These are phyloP conservation scores for Cladosporium sp. DNA, from an alignment of 2,329 filamentous ascomycete species.

Conservation along the genomic window DNA sequence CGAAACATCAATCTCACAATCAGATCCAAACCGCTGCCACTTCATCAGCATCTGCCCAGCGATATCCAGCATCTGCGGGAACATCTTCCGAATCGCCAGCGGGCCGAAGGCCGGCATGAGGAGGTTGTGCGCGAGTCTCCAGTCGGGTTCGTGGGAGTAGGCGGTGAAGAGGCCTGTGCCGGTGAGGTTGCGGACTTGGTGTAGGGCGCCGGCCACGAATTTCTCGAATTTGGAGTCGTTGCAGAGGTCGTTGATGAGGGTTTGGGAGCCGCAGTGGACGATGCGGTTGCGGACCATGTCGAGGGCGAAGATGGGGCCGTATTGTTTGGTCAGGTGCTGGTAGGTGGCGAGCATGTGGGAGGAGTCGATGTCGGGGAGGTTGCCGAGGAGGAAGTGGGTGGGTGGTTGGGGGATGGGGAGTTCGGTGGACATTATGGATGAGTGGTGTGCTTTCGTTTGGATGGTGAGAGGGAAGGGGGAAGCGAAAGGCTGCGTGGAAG, in stretches of 20 bases:
- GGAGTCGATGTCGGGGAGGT: conserved; percentile 61
- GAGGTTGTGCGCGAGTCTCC: conserved; percentile 43
- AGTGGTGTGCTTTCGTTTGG: not conserved
- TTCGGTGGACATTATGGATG: not conserved
- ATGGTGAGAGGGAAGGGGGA: not conserved
- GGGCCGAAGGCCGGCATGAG: conserved; percentile 52
- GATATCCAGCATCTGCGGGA: conserved; percentile 32
- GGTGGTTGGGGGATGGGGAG: conserved; percentile 54
- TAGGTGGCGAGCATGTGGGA: conserved; percentile 51
- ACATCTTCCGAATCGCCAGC: conserved; percentile 46
- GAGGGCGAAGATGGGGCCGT: conserved; percentile 38
- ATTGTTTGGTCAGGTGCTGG: conserved; percentile 62
- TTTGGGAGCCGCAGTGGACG: conserved; percentile 24
- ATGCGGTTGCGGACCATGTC: conserved; percentile 34
- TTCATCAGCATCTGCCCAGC: conserved; percentile 16
- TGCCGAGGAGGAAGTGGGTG: conserved; percentile 65
- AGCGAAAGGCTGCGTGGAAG: not conserved
- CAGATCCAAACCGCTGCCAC: conserved; percentile 45
- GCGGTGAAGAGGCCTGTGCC: conserved; percentile 45
- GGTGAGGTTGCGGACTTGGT: conserved; percentile 59
- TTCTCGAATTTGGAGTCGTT: conserved; percentile 57
- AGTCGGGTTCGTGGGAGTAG: conserved; percentile 41
- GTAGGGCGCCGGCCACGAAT: conserved; percentile 51
- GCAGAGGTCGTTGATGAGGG: conserved; percentile 41
- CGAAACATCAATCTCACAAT: conserved; percentile 57